Evolutionary conservation across 108 stramenopile species (phyloP).

Genomic region (Fragilaria crotonensis): DNA sequence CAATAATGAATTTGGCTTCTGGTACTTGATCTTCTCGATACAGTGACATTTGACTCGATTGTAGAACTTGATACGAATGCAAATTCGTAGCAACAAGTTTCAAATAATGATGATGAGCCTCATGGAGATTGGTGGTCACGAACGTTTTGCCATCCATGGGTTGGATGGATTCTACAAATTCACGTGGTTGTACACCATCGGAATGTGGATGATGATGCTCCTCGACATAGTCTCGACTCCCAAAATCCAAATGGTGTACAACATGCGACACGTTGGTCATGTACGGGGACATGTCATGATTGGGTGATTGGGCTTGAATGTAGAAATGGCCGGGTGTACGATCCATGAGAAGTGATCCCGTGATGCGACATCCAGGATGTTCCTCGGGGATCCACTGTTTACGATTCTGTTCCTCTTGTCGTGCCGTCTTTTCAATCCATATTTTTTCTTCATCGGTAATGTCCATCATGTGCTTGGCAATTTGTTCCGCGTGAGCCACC

Average conservation of each 20-base stretch:
- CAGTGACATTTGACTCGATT: conserved; percentile 59
- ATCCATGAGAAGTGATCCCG: conserved; percentile 71
- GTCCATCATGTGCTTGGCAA: conserved; percentile 28
- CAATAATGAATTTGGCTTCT: conserved; percentile 79
- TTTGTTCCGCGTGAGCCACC: conserved; percentile 9
- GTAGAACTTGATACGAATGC: conserved; percentile 55
- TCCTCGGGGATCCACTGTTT: conserved; percentile 30
- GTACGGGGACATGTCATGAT: conserved; percentile 78
- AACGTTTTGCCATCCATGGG: conserved; percentile 83
- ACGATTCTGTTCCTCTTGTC: conserved; percentile 28
- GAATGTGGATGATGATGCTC: neutral
- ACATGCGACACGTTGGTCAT: conserved; percentile 88
- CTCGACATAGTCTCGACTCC: conserved; percentile 20
- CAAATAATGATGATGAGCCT: conserved; percentile 93
- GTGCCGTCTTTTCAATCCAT: conserved; percentile 42
- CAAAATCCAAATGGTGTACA: conserved; percentile 82
- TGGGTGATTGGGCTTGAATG: conserved; percentile 72
- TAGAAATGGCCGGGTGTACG: conserved; percentile 94
- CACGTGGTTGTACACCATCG: conserved; percentile 12
- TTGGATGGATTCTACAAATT: conserved; percentile 32
- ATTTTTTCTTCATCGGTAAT: conserved; percentile 40
- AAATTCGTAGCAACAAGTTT: conserved; percentile 71
- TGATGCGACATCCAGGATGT: conserved; percentile 78
- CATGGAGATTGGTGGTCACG: conserved; percentile 60
- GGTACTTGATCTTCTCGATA: conserved; percentile 57